Evolutionary conservation across 306 rosid genomes (phyloP), one percentile per base, ranked within the genome.

Genomic region (Quercus ilex): DNA sequence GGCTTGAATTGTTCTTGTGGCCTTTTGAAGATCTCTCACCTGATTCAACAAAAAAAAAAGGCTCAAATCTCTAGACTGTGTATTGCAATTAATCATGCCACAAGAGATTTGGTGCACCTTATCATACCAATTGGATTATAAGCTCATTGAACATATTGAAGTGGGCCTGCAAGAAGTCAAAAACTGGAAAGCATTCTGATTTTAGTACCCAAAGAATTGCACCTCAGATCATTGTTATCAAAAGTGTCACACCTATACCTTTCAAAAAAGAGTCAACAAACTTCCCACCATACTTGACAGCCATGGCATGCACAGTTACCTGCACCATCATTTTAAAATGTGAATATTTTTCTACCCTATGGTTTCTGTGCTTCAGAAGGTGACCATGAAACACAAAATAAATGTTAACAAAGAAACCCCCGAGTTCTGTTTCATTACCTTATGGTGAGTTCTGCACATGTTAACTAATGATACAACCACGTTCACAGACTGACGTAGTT

Each of bases 1-100:
- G 69, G 87, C 74, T 69, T 84, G 87, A 57, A 84, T 81, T 68
- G 77, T 84, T 77, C 87, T 81, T 77, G 87, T 84, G 76, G 87
- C 85, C 73, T 77, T 84, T 49, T 84, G 87, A 74, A 84, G 85
- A 77, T 84, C 82, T 69, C 69, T 52, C 71, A 84, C 82, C 87
- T 84, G 21, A 81, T 58, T 30, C 9, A 75, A 18, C 49, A 5
- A 55, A 43, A 41, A 23, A 55, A 18, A 2, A 20, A 67, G 8
- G 18, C 35, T 7, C 13, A 14, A 25, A 6, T 46, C 53, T 20
- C 21, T 13, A 43, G 19, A 69, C 19, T 20, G 3, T 69, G 18
- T 41, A 35, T 41, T 69, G 8, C 17, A 38, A 41, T n/a, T 41
- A 69, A 41, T 26, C 38, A 26, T 69, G 26, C 55, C 18, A 69